Base-by-base conservation (phyloP, 495 filamentous ascomycete species). In the Neurospora tetrasperma region DNA sequence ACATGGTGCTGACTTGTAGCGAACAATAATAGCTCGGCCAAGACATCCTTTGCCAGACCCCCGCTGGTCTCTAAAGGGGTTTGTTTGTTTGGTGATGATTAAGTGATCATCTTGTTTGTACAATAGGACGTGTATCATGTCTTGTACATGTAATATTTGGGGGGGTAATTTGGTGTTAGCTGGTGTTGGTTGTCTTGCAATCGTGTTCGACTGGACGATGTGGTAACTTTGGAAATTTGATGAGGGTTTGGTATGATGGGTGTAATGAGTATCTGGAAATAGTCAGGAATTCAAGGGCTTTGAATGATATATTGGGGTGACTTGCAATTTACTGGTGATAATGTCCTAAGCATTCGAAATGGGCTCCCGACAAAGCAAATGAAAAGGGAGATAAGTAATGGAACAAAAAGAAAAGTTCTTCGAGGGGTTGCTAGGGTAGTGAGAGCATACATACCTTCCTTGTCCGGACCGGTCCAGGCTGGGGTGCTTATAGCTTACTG, bases 21-120 rank as follows among this genome's bases (percentile, higher is more conserved):
- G 18, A 69, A 68, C 1, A 38, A 71, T 7, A 40, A 42, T 31
- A 16, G 11, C 79, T 83, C n/a, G 81, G 71, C 12, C 81, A 83
- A 71, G 81, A 38, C 14, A 18, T 84, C 11, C 78, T 84, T 10
- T 84, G 83, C 82, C 27, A 84, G 44, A 79, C 76, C 8, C 82
- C 83, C 5, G 44, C 73, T 23, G 83, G 83, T 5, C 82, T 83
- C 16, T 82, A 80, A 80, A 62, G 27, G 27, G 54, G 27, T 31
- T 31, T 3, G 23, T 31, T 31, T 31, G 12, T 18, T 18, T 66
- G 27, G 35, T 66, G 27, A 7, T 66, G 27, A 43, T 43, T 43
- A 18, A 16, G 3, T 66, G 12, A 18, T 66, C 12, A 7, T 31
- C 27, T 31, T 31, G 18, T 27, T 8, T 66, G 27, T 35, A 9